Conservation (phyloP, 768 basidiomycete species). For the Tricholoma bakamatsutake region DNA sequence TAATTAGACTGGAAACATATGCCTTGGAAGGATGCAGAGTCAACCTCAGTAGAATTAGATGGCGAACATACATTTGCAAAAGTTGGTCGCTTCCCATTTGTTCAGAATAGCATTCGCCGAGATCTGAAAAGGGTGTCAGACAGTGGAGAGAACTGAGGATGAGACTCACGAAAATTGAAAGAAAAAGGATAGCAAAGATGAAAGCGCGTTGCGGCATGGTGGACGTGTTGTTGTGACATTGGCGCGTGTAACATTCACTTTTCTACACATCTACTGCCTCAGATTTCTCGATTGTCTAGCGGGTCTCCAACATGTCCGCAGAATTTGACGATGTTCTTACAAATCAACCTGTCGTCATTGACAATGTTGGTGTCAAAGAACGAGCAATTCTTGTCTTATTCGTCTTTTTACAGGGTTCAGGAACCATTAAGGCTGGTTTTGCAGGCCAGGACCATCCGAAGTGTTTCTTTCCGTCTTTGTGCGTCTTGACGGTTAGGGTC, state of each 20-base stretch:
- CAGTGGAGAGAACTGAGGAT: background rate
- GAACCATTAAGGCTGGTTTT: constrained; percentile 98
- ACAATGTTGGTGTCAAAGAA: constrained; percentile 65
- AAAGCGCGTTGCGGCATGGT: constrained; percentile 8
- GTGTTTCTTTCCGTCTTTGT: constrained; percentile 99
- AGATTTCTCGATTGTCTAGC: constrained; percentile 4
- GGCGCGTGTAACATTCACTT: background rate
- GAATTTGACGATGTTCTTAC: constrained; percentile 93
- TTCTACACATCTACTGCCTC: background rate
- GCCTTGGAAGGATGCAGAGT: constrained; percentile 41
- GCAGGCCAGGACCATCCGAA: constrained; percentile 99
- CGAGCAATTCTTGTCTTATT: constrained; percentile 15
- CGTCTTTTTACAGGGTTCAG: constrained; percentile 70
- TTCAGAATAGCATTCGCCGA: constrained; percentile 40
- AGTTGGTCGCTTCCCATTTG: constrained; percentile 88
- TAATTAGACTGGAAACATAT: constrained; percentile 89
- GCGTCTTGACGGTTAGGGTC: constrained; percentile 43
- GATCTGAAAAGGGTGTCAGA: constrained; percentile 10
- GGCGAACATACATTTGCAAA: constrained; percentile 68
- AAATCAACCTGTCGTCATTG: constrained; percentile 98
- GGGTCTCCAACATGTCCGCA: constrained; percentile 52
- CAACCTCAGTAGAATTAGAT: background rate
- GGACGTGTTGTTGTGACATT: background rate
- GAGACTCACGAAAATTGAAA: constrained; percentile 20
- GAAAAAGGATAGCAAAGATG: constrained; percentile 8